Conservation (phyloP, 306 rosid genomes). For the Corylus americana region DNA sequence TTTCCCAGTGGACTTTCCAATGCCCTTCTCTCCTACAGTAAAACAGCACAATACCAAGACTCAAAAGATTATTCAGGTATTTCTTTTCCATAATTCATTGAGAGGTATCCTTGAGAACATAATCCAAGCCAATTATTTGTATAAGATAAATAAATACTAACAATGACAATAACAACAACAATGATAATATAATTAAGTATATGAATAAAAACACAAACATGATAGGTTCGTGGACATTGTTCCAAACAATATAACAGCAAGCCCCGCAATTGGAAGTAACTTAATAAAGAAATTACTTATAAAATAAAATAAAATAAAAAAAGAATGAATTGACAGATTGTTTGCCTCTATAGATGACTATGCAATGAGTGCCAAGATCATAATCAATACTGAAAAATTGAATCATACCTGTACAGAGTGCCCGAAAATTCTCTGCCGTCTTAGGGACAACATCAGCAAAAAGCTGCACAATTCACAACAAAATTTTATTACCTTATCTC, state of each 20-base stretch:
- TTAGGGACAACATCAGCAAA: slow-evolving; percentile 75
- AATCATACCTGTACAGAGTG: slow-evolving; percentile 85
- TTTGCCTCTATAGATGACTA: neutral
- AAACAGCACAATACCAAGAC: slow-evolving; percentile 18
- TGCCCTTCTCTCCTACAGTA: slow-evolving; percentile 83
- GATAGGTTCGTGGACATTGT: neutral
- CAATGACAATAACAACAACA: neutral
- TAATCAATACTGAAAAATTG: neutral
- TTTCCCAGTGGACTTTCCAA: slow-evolving; percentile 77
- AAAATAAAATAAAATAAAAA: neutral
- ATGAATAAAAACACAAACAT: neutral
- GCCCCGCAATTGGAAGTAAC: neutral
- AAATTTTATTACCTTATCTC: slow-evolving; percentile 17
- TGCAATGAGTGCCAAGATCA: neutral
- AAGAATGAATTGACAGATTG: neutral
- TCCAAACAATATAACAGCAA: neutral
- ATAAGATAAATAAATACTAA: no score
- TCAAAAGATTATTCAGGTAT: slow-evolving; percentile 2
- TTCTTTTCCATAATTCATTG: neutral
- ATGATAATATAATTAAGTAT: no score
- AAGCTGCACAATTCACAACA: slow-evolving; percentile 71
- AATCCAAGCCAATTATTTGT: neutral
- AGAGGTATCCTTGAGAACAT: neutral
- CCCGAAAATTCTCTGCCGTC: slow-evolving; percentile 90
- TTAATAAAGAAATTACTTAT: neutral